Percentiles rank a stretch among this genome's conserved stretches.
Conservation (phyloP, 2,329 filamentous ascomycete genomes). For the Fusarium euwallaceae region DNA sequence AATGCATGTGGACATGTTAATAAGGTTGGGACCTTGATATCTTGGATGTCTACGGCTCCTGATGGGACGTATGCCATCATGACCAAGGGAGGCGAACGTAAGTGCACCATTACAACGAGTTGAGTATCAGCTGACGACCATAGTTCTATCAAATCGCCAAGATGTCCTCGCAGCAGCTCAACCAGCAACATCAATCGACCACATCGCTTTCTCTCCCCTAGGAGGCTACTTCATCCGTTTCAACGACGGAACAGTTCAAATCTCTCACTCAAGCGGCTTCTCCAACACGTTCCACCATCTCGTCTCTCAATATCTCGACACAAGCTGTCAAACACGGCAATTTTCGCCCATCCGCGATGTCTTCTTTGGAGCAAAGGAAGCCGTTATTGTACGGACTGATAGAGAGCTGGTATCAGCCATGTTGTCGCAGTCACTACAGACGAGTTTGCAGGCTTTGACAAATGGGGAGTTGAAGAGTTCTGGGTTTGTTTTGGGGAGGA, state of each 20-base stretch:
- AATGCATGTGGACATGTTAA: background rate
- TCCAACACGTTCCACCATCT: constrained; percentile 16
- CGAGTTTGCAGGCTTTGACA: constrained; percentile 5
- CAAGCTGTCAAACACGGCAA: constrained; percentile 4
- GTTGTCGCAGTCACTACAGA: constrained; percentile 1
- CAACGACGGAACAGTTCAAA: constrained; percentile 26
- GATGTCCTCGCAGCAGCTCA: constrained; percentile 17
- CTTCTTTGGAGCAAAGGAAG: constrained; percentile 20
- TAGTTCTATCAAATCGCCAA: constrained; percentile 24
- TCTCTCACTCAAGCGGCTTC: constrained; percentile 20
- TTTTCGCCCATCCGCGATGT: constrained; percentile 3
- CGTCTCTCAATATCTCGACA: constrained; percentile 2
- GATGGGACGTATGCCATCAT: constrained; percentile 26
- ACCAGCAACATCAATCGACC: constrained; percentile 10
- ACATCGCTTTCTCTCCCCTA: constrained; percentile 17
- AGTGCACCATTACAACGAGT: background rate
- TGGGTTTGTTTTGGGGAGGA: constrained; percentile 17
- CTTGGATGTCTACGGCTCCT: constrained; percentile 25
- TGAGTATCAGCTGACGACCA: too few relatives aligned
- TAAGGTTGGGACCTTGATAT: constrained; percentile 23
- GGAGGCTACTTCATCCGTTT: constrained; percentile 27
- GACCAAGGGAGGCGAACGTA: constrained; percentile 30
- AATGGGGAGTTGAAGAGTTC: constrained; percentile 2
- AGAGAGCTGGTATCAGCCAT: background rate
- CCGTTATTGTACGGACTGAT: constrained; percentile 8